Evolutionary conservation across 2,329 filamentous ascomycete species (phyloP).

Genomic region (Diaporthe ilicicola): DNA sequence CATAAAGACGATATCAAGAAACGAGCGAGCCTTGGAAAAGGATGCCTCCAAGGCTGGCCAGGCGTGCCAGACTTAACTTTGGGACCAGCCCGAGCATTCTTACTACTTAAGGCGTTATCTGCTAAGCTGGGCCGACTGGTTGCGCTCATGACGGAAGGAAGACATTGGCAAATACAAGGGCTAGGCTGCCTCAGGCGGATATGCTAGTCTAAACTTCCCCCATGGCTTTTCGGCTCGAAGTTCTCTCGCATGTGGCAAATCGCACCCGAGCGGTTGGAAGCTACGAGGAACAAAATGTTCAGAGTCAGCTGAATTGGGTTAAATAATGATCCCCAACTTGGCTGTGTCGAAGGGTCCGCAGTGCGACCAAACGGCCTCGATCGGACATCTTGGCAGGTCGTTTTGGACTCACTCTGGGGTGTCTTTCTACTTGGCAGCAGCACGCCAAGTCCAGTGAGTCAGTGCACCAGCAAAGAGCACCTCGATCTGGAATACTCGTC

Average conservation of each 20-base stretch:
- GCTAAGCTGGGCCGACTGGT: neutral
- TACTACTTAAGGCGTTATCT: neutral
- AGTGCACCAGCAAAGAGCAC: neutral
- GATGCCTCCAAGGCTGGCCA: neutral
- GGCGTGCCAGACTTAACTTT: neutral
- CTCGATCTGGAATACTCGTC: neutral
- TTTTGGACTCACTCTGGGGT: constrained; percentile 1
- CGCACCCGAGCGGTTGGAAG: neutral
- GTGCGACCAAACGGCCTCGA: constrained; percentile 9
- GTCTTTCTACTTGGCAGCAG: constrained; percentile 1
- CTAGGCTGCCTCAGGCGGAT: neutral
- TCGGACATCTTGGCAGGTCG: neutral
- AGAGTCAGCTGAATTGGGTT: constrained; percentile 10
- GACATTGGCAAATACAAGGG: neutral
- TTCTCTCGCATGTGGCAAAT: neutral
- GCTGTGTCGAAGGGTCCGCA: constrained; percentile 1
- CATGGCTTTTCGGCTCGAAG: neutral
- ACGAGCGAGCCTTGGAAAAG: constrained; percentile 13
- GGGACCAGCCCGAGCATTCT: constrained; percentile 9
- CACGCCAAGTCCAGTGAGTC: constrained; percentile 13
- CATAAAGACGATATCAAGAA: neutral
- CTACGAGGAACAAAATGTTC: neutral
- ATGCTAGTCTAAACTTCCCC: constrained; percentile 12
- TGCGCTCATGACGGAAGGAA: neutral
- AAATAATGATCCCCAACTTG: constrained; percentile 22